These are phyloP conservation scores for Funneliformis mosseae DNA, from an alignment of 192 early-diverging fungal species.

Conservation along the genomic window DNA sequence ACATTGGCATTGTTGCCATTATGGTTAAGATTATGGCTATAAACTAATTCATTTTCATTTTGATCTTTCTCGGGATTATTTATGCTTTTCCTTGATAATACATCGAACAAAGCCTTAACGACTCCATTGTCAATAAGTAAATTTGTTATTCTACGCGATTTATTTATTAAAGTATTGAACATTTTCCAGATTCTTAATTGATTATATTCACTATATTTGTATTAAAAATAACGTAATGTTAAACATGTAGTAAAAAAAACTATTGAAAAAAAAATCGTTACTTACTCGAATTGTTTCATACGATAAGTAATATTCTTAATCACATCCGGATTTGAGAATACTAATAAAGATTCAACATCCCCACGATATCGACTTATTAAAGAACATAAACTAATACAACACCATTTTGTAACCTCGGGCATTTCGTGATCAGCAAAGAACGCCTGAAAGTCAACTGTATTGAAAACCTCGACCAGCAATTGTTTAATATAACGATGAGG, in stretches of 20 bases:
- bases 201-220: background rate
- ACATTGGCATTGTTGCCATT: background rate
- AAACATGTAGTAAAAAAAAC: too few relatives aligned
- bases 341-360: background rate
- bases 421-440: slow-evolving; percentile 14
- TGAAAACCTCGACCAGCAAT: background rate
- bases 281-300: background rate
- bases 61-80: background rate
- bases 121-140: background rate
- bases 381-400: background rate
- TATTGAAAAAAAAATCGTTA: background rate
- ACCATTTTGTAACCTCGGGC: background rate
- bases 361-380: background rate
- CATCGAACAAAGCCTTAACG: background rate
- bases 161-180: background rate
- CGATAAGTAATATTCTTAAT: background rate
- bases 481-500: background rate
- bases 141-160: background rate
- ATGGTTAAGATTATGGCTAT: background rate
- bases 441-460: background rate
- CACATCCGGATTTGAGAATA: background rate
- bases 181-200: slow-evolving; percentile 1
- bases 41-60: background rate
- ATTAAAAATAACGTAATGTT: background rate
- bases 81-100: background rate